A percentile compares a stretch with the other conserved stretches of the same genome.
These are phyloP conservation scores for Lasiosphaeria miniovina DNA, from an alignment of 495 filamentous ascomycete species.

Conservation along the genomic window DNA sequence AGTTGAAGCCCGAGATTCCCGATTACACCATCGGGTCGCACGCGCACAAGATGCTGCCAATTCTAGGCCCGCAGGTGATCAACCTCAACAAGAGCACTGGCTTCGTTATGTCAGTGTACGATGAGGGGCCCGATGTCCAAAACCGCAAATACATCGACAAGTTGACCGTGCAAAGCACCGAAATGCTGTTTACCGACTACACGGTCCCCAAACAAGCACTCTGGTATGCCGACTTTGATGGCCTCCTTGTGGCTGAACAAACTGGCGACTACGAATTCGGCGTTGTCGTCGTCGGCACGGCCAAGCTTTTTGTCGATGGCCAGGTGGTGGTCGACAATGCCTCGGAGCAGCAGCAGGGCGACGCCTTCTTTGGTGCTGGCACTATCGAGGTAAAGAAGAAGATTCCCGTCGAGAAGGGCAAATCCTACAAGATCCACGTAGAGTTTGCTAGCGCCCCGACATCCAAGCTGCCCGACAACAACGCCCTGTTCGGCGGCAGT, in stretches of 20 bases:
- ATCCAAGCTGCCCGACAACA: slow-evolving; percentile 53
- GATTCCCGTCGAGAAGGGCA: slow-evolving; percentile 55
- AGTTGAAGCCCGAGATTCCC: slow-evolving; percentile 38
- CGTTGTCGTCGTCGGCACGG: slow-evolving; percentile 65
- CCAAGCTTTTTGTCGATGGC: slow-evolving; percentile 61
- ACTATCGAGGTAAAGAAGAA: slow-evolving; percentile 60
- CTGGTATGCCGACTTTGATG: slow-evolving; percentile 64
- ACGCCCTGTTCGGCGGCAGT: slow-evolving; percentile 57
- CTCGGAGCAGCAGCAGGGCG: slow-evolving; percentile 58
- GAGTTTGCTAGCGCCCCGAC: slow-evolving; percentile 65
- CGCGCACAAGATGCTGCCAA: slow-evolving; percentile 59
- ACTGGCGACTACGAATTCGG: slow-evolving; percentile 54
- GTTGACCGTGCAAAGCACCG: slow-evolving; percentile 51
- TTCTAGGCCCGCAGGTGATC: slow-evolving; percentile 50
- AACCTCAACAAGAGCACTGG: slow-evolving; percentile 50
- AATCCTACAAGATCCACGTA: slow-evolving; percentile 58
- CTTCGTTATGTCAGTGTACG: slow-evolving; percentile 59
- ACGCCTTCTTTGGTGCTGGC: slow-evolving; percentile 58
- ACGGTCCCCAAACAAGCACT: slow-evolving; percentile 49
- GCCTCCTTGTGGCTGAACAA: slow-evolving; percentile 55
- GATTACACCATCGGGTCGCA: slow-evolving; percentile 54
- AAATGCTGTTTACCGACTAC: slow-evolving; percentile 63
- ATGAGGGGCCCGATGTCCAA: slow-evolving; percentile 46
- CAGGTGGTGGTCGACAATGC: slow-evolving; percentile 66
- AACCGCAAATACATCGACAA: slow-evolving; percentile 53